Base-by-base conservation (phyloP, 2,329 filamentous ascomycete genomes). In the Exserohilum turcica region DNA sequence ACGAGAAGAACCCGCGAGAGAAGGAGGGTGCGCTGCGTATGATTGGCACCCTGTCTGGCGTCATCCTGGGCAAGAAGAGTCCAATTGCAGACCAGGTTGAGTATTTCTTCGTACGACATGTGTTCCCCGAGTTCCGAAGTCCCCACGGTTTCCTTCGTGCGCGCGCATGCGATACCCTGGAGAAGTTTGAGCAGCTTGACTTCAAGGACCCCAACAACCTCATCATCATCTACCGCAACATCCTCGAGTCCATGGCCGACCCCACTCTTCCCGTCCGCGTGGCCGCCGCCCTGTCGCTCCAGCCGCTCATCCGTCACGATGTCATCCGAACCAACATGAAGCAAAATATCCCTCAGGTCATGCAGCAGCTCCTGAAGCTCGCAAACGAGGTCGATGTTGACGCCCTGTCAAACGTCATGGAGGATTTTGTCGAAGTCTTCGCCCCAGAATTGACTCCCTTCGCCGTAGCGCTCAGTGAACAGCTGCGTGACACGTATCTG, bases 361-460 rank as follows among this genome's bases (percentile, higher is more conserved):
- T 99, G 94, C 95, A 97, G 77, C 93, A 99, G 76, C 83, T 99
- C 12, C 82, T 99, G 48, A 97, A 97, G 79, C 81, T 99, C 52
- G 93, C 94, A 24, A 99, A 99, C 71, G 94, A 99, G 77, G 94
- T 95, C 53, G 94, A 99, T 71, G 93, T 99, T 42, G 94, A 99
- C 75, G 92, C 94, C 5, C 82, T 99, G 35, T 93, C 94, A 18
- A 97, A 97, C 69, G 94, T 99, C 33, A 99, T 99, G 94, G 94
- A 99, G 76, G 94, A 99, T 71, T 99, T 99, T 71, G 94, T 99
- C 39, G 94, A 99, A 75, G 92, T 97, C 2, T 99, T 99, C 71
- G 93, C 94, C n/a, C 84, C 91, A 2, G 94, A 99, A 74, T 83
- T 99, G 40, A 97, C 94, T 5, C 94, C 94, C 3, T 99, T 99